Base-by-base conservation (phyloP, 805 yeast species). In the Saturnispora diversa region DNA sequence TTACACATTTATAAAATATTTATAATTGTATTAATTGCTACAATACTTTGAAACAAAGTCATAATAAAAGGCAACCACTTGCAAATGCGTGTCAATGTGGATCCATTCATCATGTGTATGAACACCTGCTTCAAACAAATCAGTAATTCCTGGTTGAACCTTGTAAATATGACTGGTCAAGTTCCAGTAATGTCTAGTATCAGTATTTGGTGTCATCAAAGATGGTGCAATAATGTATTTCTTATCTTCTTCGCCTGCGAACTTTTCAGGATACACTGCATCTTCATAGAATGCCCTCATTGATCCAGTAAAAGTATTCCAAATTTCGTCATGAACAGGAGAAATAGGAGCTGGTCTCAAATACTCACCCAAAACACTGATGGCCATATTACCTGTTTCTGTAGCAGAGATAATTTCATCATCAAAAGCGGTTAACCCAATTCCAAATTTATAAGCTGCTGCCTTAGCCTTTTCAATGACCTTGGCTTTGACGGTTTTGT, bases 121-220 rank as follows among this genome's bases (percentile, higher is more conserved):
- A 28, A 68, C 62, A 33, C 68, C 63, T 25, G 54, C 53, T n/a
- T 47, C 43, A 24, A 46, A 37, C 13, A 46, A 27, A 27, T 46
- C 40, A 28, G 58, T 16, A n/a, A 42, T 58, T 22, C 56, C 59
- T 6, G 84, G 80, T 28, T 66, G 63, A 53, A 68, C 77, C 43
- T 87, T 66, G 63, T 65, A 81, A 42, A 81, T 77, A 50, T 78
- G 67, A 17, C 63, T 55, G 2, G 80, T 70, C 50, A 81, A 61
- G 37, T 62, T 54, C 85, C 84, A 77, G 58, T 77, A 81, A 51
- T 70, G 66, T 44, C 65, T 62, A 4, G 86, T 80, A 53, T 81
- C 88, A 6, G 87, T 80, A 56, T 80, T 80, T n/a, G 80, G 86
- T 2, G 83, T 66, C 69, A 75, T 72, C 29, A 80, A 54, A 20